Evolutionary conservation across 176 grass and related monocot species (phyloP).

Genomic region (Eleusine coracana): DNA sequence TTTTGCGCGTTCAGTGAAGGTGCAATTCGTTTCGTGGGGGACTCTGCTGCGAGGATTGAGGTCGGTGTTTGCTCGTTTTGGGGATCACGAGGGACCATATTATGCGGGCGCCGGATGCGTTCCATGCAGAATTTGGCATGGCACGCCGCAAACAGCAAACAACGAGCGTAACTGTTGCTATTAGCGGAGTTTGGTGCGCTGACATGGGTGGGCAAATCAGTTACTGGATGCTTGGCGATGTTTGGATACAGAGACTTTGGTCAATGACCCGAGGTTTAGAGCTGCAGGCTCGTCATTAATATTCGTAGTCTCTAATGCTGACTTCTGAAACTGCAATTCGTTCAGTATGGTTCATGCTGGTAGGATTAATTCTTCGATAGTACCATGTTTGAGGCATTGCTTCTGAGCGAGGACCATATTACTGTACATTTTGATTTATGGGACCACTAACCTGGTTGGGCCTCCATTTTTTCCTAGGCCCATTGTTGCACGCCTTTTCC

Average conservation of each 20-base stretch:
- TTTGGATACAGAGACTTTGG: not conserved
- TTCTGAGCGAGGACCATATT: conserved; percentile 21
- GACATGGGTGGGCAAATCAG: not conserved
- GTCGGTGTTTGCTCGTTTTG: conserved; percentile 37
- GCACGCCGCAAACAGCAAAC: not conserved
- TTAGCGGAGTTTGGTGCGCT: conserved; percentile 19
- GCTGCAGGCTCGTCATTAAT: not conserved
- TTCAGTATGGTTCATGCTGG: not conserved
- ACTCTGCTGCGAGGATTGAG: conserved; percentile 27
- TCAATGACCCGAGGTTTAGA: not conserved
- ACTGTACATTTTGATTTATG: not conserved
- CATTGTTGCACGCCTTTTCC: not conserved
- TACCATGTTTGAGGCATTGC: conserved; percentile 2
- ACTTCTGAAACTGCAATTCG: not conserved
- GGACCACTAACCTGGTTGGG: not conserved
- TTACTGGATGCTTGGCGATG: conserved; percentile 8
- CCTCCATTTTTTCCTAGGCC: not conserved
- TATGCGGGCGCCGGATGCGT: conserved; percentile 16
- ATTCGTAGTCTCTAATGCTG: not conserved
- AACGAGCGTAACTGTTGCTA: conserved; percentile 25
- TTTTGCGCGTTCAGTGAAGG: not conserved
- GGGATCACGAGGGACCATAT: conserved; percentile 31
- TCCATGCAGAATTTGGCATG: conserved; percentile 31
- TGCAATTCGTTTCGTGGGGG: conserved; percentile 9
- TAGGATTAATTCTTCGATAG: not conserved